A percentile compares a stretch with the other conserved stretches of the same genome.
Conservation (phyloP, 73 alveolate species). For the Paramecium sexaurelia region DNA sequence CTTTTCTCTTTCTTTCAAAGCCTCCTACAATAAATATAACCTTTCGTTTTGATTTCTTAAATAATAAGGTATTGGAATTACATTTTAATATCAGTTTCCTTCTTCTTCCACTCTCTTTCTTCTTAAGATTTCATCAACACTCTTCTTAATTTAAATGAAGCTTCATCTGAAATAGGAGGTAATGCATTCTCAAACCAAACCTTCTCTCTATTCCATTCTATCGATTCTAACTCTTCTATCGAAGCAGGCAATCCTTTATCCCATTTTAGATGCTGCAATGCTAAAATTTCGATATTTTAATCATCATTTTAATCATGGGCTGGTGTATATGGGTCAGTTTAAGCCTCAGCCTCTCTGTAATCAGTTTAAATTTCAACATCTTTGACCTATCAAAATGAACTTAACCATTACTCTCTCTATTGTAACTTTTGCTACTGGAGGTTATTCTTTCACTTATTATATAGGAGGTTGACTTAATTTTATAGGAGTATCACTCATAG, state of each 20-base stretch:
- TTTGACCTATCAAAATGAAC: conserved; percentile 46
- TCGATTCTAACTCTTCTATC: conserved; percentile 96
- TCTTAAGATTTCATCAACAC: conserved; percentile 97
- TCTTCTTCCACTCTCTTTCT: conserved; percentile 97
- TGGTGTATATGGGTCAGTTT: conserved; percentile 98
- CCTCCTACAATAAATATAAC: conserved; percentile 84
- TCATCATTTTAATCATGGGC: conserved; percentile 88
- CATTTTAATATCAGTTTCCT: conserved; percentile 93
- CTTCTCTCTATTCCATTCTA: conserved; percentile 97
- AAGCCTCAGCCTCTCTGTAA: conserved; percentile 96
- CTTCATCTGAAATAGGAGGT: conserved; percentile 98
- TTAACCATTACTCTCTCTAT: conserved; percentile 38
- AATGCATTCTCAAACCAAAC: conserved; percentile 96
- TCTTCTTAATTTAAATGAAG: conserved; percentile 94
- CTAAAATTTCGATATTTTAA: conserved; percentile 93
- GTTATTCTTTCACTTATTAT: conserved; percentile 30
- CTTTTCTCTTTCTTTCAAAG: conserved; percentile 88
- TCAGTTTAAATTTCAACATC: conserved; percentile 78
- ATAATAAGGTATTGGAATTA: not conserved
- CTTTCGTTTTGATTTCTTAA: conserved; percentile 83
- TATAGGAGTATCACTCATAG: conserved; percentile 66
- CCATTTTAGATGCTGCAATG: conserved; percentile 88
- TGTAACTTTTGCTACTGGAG: conserved; percentile 51
- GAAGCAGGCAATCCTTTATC: conserved; percentile 99
- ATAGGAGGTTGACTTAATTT: conserved; percentile 60